phyloP scores from a whole-genome alignment of 176 grass and related monocot genomes.

The Eleusine coracana region DNA sequence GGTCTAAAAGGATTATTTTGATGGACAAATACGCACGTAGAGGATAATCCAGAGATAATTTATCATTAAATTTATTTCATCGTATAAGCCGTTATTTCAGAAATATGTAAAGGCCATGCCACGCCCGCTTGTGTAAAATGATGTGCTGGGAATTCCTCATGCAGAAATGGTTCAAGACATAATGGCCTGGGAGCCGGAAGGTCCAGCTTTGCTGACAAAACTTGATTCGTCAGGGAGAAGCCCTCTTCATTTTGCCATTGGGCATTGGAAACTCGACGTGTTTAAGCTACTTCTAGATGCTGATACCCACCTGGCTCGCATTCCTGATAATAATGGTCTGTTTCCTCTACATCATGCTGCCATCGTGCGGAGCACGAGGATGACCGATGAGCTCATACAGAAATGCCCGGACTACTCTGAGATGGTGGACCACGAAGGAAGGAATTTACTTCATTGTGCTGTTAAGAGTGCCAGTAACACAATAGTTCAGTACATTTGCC shows the following conservation, averaged over 20 bases:
- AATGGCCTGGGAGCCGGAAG: background rate
- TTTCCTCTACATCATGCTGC: conserved; percentile 48
- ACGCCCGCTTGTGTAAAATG: no score
- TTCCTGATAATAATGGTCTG: conserved; percentile 19
- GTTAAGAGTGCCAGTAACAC: background rate
- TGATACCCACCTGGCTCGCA: background rate
- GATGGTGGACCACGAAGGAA: conserved; percentile 32
- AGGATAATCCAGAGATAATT: no score
- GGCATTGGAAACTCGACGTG: background rate
- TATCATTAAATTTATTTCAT: no score
- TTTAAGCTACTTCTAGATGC: background rate
- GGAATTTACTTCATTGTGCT: conserved; percentile 48
- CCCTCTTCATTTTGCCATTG: conserved; percentile 46
- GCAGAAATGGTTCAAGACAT: conserved; percentile 29
- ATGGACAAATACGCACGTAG: no score
- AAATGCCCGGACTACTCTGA: conserved; percentile 11
- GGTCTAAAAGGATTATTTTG: no score
- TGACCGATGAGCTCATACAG: conserved; percentile 10
- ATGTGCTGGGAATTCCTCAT: no score
- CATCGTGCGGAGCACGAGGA: background rate
- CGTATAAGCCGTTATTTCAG: no score
- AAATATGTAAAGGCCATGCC: no score
- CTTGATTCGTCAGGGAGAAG: conserved; percentile 41
- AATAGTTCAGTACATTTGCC: conserved; percentile 5
- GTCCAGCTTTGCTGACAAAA: background rate